Conservation (phyloP, 176 grass and related monocot species). For the maize (Zea mays) region DNA sequence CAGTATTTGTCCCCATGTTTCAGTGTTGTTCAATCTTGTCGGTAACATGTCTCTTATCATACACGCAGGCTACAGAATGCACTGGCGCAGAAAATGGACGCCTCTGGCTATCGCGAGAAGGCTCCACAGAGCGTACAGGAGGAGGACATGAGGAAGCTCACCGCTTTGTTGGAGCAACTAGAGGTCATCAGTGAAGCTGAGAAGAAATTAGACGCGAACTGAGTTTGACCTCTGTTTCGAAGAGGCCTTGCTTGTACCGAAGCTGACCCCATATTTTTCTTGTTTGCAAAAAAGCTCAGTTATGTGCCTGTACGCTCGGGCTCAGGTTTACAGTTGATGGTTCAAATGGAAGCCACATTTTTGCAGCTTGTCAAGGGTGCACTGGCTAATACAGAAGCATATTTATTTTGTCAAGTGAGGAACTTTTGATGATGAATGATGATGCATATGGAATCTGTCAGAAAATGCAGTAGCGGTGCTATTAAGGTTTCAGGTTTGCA, state of each 20-base stretch:
- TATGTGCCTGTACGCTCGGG: too few relatives aligned
- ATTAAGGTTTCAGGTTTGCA: background rate
- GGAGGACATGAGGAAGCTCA: conserved; percentile 56
- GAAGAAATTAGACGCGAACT: conserved; percentile 40
- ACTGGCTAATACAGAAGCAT: background rate
- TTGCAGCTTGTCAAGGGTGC: background rate
- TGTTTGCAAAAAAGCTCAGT: too few relatives aligned
- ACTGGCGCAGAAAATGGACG: conserved; percentile 50
- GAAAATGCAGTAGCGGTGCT: too few relatives aligned
- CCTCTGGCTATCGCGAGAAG: conserved; percentile 64
- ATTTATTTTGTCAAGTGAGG: background rate
- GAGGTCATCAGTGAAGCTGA: conserved; percentile 56
- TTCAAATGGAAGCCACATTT: background rate
- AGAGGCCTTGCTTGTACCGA: too few relatives aligned
- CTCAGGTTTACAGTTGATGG: background rate
- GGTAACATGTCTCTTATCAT: background rate
- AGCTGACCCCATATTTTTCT: too few relatives aligned
- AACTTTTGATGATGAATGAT: background rate
- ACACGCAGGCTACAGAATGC: conserved; percentile 43
- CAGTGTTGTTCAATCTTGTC: background rate
- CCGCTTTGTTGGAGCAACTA: conserved; percentile 50
- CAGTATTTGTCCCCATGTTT: too few relatives aligned
- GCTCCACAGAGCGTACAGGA: conserved; percentile 63
- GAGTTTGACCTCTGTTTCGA: too few relatives aligned
- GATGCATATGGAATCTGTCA: background rate